These are phyloP conservation scores for Blumeria hordei DNA, from an alignment of 2,329 filamentous ascomycete species.

Conservation along the genomic window DNA sequence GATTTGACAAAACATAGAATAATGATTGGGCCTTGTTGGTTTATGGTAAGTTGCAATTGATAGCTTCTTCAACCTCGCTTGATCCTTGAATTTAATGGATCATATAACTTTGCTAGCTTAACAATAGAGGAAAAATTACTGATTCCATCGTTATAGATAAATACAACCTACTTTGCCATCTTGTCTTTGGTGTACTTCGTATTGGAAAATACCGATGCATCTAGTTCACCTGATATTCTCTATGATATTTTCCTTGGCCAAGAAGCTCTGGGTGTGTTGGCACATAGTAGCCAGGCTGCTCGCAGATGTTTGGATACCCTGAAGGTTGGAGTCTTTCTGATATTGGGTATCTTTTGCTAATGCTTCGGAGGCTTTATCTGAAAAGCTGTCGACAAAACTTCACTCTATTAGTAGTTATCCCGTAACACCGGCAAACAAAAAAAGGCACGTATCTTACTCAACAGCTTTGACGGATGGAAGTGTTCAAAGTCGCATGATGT, in stretches of 20 bases:
- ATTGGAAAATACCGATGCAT: constrained; percentile 54
- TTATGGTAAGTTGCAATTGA: constrained; percentile 23
- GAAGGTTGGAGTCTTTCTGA: constrained; percentile 27
- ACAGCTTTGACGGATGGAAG: no score
- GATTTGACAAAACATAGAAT: constrained; percentile 54
- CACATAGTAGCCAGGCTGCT: constrained; percentile 67
- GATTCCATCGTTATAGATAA: constrained; percentile 22
- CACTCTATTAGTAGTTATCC: no score
- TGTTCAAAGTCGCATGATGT: no score
- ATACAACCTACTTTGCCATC: constrained; percentile 62
- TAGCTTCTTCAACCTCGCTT: no score
- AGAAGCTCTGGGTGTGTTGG: constrained; percentile 55
- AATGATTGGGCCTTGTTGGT: constrained; percentile 68
- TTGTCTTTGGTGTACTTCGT: constrained; percentile 60
- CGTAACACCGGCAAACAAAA: no score
- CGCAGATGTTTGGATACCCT: constrained; percentile 63
- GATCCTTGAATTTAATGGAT: no score
- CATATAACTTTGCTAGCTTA: no score
- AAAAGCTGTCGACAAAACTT: constrained; percentile 46
- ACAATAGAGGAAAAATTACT: neutral
- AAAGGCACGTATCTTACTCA: no score
- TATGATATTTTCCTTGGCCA: constrained; percentile 68
- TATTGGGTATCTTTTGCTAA: constrained; percentile 5
- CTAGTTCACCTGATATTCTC: constrained; percentile 53
- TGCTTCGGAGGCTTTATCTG: constrained; percentile 46